A percentile compares a stretch with the other conserved stretches of the same genome.
phyloP scores from a whole-genome alignment of 495 filamentous ascomycete species.

The Talaromyces stipitatus region DNA sequence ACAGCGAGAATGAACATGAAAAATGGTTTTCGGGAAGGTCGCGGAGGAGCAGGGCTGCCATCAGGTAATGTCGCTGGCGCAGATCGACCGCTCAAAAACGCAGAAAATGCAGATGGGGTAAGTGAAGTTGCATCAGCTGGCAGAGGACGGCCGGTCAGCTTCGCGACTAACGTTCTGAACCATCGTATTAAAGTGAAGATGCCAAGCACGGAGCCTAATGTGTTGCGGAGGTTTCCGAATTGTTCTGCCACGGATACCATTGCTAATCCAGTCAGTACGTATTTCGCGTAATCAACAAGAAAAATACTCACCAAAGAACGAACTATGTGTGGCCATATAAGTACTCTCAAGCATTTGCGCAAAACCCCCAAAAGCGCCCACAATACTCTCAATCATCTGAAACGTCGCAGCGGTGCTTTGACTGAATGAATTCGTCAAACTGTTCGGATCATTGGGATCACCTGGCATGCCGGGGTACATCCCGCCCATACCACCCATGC shows the following conservation, averaged over 20 bases:
- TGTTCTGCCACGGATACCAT: conserved; percentile 99
- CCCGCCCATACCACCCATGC: conserved; percentile 42
- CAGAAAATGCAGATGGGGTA: conserved; percentile 82
- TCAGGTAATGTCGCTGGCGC: conserved; percentile 43
- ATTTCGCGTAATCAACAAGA: conserved; percentile 7
- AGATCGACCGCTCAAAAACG: conserved; percentile 55
- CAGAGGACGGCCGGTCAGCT: conserved; percentile 85
- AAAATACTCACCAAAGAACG: conserved; percentile 80
- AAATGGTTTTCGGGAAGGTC: conserved; percentile 87
- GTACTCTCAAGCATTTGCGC: conserved; percentile 99
- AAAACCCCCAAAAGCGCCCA: conserved; percentile 94
- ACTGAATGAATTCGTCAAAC: conserved; percentile 81
- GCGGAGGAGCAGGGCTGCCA: conserved; percentile 48
- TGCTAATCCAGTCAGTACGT: conserved; percentile 43
- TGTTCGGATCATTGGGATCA: conserved; percentile 88
- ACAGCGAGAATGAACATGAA: conserved; percentile 92
- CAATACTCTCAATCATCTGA: conserved; percentile 96
- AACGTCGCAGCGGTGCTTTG: conserved; percentile 96
- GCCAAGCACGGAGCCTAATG: conserved; percentile 89
- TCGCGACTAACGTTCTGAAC: conserved; percentile 83
- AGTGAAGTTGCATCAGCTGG: conserved; percentile 80
- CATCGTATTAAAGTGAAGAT: conserved; percentile 95
- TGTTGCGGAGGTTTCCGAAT: conserved; percentile 84
- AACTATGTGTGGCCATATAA: conserved; percentile 99
- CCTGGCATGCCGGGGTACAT: conserved; percentile 25